Conservation (phyloP, 2,329 filamentous ascomycete species). For the Amphichorda felina region DNA sequence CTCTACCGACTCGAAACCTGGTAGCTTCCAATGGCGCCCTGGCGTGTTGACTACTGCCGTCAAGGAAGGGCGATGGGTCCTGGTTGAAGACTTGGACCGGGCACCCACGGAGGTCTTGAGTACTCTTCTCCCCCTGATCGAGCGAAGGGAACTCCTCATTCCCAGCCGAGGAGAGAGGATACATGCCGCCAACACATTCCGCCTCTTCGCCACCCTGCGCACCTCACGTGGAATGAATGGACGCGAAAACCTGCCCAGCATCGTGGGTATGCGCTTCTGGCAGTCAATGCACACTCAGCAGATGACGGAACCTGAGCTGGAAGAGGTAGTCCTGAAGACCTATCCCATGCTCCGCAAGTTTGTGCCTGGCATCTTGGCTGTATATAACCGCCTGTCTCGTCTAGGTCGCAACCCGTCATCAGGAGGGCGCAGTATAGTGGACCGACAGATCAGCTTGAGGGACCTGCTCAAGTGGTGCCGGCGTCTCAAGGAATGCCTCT, state of each 20-base stretch:
- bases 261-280: slow-evolving; percentile 85
- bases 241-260: slow-evolving; percentile 53
- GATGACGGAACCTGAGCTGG: slow-evolving; percentile 58
- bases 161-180: slow-evolving; percentile 81
- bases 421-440: slow-evolving; percentile 28
- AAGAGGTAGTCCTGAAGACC: slow-evolving; percentile 57
- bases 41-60: slow-evolving; percentile 92
- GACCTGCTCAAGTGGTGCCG: slow-evolving; percentile 90
- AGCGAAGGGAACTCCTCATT: slow-evolving; percentile 81
- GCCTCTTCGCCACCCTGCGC: slow-evolving; percentile 83
- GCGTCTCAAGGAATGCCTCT: slow-evolving; percentile 57
- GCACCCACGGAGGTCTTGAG: slow-evolving; percentile 93
- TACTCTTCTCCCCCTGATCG: slow-evolving; percentile 82
- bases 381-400: slow-evolving; percentile 41
- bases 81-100: slow-evolving; percentile 93
- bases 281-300: slow-evolving; percentile 57
- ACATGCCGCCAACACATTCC: slow-evolving; percentile 72
- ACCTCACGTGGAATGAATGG: slow-evolving; percentile 60
- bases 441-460: slow-evolving; percentile 51
- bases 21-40: slow-evolving; percentile 83
- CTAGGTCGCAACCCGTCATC: slow-evolving; percentile 32
- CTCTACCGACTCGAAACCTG: slow-evolving; percentile 75
- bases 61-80: slow-evolving; percentile 85
- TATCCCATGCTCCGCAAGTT: slow-evolving; percentile 60
- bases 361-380: slow-evolving; percentile 43